Evolutionary conservation across 257 asterid species (phyloP), one percentile per base, ranked within the genome.

Genomic region (Lycium ferocissimum): DNA sequence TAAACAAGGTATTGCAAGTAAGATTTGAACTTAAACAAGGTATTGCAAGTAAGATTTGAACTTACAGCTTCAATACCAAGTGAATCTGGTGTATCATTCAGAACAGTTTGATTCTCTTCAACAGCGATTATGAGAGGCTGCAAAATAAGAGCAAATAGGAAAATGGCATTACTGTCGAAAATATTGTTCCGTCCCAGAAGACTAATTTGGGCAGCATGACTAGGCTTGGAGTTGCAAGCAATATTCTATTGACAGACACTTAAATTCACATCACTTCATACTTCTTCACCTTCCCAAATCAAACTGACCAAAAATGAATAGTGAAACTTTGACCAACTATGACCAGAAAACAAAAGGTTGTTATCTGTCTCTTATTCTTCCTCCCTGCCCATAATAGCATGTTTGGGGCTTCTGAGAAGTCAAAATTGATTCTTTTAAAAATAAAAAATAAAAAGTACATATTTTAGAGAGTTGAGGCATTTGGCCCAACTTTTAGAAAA

Each of bases 61-160:
- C 92, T 45, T 93, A 95, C 99, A 88, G 88, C 97, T 33, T 87
- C 75, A 84, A 94, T 94, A 86, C 95, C 97, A 58, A 94, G 91
- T 87, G 90, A 92, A 22, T 90, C 95, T 10, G 98, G 96, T n/a
- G 97, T 93, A 81, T 93, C 98, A 56, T 84, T 61, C 33, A 95
- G 92, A 80, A 93, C 95, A 58, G 99, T 95, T 88, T 89, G 91
- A 83, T 95, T 95, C 93, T 95, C 98, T 90, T 94, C 98, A 66
- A 95, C 98, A 0, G 91, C 95, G 85, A 95, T 82, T 85, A 95
- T 40, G 80, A 95, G 97, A 61, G 98, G 98, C 99, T 94, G 97
- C 88, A 86, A 82, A 62, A 40, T 17, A 71, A 13, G 82, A 76
- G 82, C 22, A 81, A 81, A 81, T 22, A 62, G 43, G 84, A 9